Percentiles rank a stretch among this genome's conserved stretches.
Evolutionary conservation across 73 alveolate species (phyloP).

Genomic region (Symbiodinium pilosum): DNA sequence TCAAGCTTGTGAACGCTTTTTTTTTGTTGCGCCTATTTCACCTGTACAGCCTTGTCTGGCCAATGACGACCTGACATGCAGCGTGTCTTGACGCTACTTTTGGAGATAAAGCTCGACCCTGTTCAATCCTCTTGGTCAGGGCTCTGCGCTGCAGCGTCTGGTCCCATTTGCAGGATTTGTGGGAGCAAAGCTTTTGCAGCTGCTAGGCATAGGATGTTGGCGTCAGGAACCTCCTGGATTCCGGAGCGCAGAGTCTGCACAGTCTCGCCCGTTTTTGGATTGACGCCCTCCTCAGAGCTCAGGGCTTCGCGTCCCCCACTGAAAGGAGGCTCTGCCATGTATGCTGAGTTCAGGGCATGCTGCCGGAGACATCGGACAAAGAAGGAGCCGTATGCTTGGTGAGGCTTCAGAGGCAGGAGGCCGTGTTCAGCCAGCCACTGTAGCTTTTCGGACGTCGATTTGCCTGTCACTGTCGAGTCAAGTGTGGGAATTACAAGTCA

Average conservation of each 20-base stretch:
- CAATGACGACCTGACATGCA: background rate
- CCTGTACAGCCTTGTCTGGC: background rate
- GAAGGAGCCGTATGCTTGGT: slow-evolving; percentile 95
- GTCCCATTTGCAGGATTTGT: slow-evolving; percentile 29
- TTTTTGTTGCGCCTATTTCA: background rate
- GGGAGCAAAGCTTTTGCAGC: slow-evolving; percentile 16
- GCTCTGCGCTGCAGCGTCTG: too few relatives aligned
- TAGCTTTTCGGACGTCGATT: slow-evolving; percentile 43
- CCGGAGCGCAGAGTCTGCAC: slow-evolving; percentile 21
- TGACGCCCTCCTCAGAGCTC: slow-evolving; percentile 52
- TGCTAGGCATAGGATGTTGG: slow-evolving; percentile 55
- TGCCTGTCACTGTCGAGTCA: background rate
- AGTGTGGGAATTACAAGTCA: background rate
- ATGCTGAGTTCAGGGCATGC: slow-evolving; percentile 19
- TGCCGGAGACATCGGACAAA: slow-evolving; percentile 41
- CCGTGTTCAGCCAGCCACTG: slow-evolving; percentile 66
- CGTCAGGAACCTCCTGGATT: slow-evolving; percentile 46
- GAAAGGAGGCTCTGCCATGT: background rate
- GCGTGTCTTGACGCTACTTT: too few relatives aligned
- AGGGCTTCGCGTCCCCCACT: too few relatives aligned
- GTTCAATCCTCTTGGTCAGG: too few relatives aligned
- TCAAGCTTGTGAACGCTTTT: background rate
- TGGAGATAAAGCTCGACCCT: too few relatives aligned
- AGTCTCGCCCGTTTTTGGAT: slow-evolving; percentile 84
- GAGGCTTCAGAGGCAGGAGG: slow-evolving; percentile 42